phyloP scores from a whole-genome alignment of 495 filamentous ascomycete genomes.

The Neurospora terricola region DNA sequence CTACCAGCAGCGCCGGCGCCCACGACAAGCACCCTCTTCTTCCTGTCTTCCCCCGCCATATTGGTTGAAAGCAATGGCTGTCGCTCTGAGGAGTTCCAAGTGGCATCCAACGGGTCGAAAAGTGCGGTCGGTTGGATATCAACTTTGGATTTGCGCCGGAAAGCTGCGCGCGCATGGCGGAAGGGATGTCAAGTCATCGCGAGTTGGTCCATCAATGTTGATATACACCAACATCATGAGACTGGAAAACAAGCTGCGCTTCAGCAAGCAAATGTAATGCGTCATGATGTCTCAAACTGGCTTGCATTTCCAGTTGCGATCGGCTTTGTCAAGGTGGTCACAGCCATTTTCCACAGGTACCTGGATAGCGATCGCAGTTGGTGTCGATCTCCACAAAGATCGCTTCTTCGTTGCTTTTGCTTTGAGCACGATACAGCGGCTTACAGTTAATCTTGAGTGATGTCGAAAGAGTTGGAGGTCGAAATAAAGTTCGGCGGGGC shows the following conservation, averaged over 20 bases:
- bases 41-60: background rate
- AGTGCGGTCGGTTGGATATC: background rate
- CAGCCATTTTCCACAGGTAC: background rate
- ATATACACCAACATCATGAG: background rate
- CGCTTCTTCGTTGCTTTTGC: background rate
- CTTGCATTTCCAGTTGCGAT: background rate
- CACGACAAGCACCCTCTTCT: constrained; percentile 48
- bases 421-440: background rate
- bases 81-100: background rate
- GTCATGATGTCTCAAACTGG: background rate
- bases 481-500: constrained; percentile 1
- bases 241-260: background rate
- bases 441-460: background rate
- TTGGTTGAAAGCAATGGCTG: background rate
- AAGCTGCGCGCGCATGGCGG: background rate
- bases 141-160: background rate
- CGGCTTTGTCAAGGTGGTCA: background rate
- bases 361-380: background rate
- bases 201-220: background rate
- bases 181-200: background rate
- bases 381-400: background rate
- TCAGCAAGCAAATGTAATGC: background rate
- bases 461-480: background rate
- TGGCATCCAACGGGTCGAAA: background rate
- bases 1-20: constrained; percentile 54